Evolutionary conservation across 805 yeast species (phyloP), one percentile per base, ranked within the genome.

Genomic region (Ogataea pini): DNA sequence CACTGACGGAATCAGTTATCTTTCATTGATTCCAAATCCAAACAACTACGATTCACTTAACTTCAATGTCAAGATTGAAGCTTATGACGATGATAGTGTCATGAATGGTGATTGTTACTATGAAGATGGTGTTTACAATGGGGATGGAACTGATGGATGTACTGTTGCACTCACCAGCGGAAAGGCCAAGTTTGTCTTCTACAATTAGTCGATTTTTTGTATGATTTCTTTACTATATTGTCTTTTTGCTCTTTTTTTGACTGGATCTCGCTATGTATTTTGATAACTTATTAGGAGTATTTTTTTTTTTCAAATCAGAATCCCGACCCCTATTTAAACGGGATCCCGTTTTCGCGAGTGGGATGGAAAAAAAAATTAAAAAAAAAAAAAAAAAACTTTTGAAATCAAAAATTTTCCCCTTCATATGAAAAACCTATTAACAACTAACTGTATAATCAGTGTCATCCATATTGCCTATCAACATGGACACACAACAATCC

Each of bases 81-180:
- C 85, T 46, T 73, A 83, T 59, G 79, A 78, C 46, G 85, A 80
- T 51, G 82, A 81, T 48, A 72, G 81, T 44, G 72, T 71, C 39
- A 79, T 85, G 49, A 74, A 74, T 55, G 97, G 98, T 55, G 73
- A 77, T 41, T 92, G 98, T 76, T 70, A 69, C 45, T 92, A 91
- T 76, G 87, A 78, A 64, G 73, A 87, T 64, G 98, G 98, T 60
- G 49, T 60, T 29, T 88, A 84, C 77, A 78, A 78, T 61, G 88
- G 86, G 50, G 70, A 69, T 52, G 89, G 89, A 56, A 52, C 83
- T 38, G 89, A 83, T 60, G 98, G 98, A 59, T 92, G 98, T 81
- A 92, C 98, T 46, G 96, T 86, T 56, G 83, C 95, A 57, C 95
- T 92, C 56, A 81, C 89, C 50, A 68, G 75, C 27, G 98, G 99